Conservation (phyloP, 495 filamentous ascomycete species). For the Beverwykella pulmonaria region DNA sequence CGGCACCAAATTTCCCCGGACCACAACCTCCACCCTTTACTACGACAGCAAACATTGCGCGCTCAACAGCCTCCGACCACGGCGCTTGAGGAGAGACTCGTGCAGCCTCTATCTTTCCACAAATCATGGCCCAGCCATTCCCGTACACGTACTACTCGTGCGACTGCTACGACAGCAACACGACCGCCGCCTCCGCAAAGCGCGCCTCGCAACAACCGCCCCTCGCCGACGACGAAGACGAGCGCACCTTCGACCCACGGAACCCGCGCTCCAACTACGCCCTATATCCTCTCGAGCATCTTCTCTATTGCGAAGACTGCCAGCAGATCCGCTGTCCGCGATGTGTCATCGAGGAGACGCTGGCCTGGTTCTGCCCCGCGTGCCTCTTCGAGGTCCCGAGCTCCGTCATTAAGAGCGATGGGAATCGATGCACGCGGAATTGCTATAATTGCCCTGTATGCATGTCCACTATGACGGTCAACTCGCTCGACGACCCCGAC, state of each 20-base stretch:
- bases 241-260: conserved; percentile 81
- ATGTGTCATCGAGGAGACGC: conserved; percentile 88
- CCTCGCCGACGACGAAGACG: conserved; percentile 67
- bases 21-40: conserved; percentile 4
- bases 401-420: conserved; percentile 85
- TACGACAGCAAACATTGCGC: neutral
- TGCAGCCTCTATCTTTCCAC: neutral
- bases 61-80: neutral
- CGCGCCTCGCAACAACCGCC: conserved; percentile 39
- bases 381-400: conserved; percentile 95
- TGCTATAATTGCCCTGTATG: conserved; percentile 95
- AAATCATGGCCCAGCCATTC: conserved; percentile 69
- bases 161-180: conserved; percentile 72
- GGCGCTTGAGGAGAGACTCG: neutral
- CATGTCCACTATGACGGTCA: conserved; percentile 75
- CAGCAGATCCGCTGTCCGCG: conserved; percentile 91
- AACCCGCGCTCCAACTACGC: conserved; percentile 83
- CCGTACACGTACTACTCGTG: conserved; percentile 93
- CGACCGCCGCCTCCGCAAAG: conserved; percentile 46
- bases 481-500: conserved; percentile 56
- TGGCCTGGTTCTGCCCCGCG: conserved; percentile 92
- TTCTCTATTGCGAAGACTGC: conserved; percentile 95
- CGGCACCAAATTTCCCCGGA: conserved; percentile 19
- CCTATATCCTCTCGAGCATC: conserved; percentile 88
- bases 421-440: conserved; percentile 88